phyloP scores from a whole-genome alignment of 768 basidiomycete genomes.

The Psilocybe tampanensis region DNA sequence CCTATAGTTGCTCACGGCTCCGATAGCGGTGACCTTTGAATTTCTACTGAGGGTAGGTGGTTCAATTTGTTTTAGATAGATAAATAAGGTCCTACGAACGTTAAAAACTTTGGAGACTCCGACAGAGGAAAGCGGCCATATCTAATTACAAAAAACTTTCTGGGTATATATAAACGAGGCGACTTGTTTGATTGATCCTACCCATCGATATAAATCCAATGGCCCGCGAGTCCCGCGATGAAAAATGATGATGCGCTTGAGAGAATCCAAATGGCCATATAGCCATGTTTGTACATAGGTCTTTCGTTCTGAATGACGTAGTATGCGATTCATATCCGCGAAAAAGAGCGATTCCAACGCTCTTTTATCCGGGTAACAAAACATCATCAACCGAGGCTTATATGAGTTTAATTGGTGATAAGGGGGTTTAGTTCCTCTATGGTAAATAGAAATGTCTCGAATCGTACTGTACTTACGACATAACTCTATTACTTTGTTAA shows the following conservation, averaged over 20 bases:
- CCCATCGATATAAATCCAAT: neutral
- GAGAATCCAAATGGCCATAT: constrained; percentile 2
- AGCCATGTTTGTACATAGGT: constrained; percentile 4
- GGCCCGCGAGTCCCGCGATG: neutral
- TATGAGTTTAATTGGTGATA: neutral
- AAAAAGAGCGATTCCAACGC: neutral
- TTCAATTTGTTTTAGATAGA: neutral
- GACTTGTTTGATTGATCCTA: neutral
- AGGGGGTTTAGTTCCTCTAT: neutral
- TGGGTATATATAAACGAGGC: neutral
- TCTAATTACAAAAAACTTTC: neutral
- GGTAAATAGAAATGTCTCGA: too few species aligned
- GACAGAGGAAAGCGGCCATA: neutral
- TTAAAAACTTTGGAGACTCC: neutral
- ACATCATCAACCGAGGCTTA: neutral
- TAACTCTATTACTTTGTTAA: too few species aligned
- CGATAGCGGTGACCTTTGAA: neutral
- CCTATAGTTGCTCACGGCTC: neutral
- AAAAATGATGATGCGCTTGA: constrained; percentile 3
- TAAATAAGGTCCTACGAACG: neutral
- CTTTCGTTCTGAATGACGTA: constrained; percentile 11
- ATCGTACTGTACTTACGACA: too few species aligned
- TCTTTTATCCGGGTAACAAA: neutral
- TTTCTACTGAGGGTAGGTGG: neutral
- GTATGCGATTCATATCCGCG: neutral